Base-by-base conservation (phyloP, 768 basidiomycete species). In the Tulasnella sp. region DNA sequence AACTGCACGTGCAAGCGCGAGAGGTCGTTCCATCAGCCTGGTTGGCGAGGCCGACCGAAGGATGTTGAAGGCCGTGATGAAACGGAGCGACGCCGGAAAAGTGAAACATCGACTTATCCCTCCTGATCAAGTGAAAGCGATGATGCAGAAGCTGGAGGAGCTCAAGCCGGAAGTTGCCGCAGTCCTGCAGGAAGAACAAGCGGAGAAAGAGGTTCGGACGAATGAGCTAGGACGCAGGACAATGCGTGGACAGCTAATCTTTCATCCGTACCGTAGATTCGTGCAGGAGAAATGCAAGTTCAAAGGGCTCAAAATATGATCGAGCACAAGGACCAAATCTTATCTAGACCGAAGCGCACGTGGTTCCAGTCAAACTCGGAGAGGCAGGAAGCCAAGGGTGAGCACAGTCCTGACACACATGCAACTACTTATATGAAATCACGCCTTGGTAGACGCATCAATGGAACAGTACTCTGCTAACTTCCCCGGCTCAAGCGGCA, bases 11-110 rank as follows among this genome's bases (percentile, higher is more conserved):
- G 97, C 97, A 3, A 97, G 97, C 6, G 89, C 88, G 79, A 91
- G 91, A 81, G 97, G 97, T 83, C 89, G 96, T 93, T 96, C 97
- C 34, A 91, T 99, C 52, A 96, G 97, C 0, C 87, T 99, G 38
- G 94, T 99, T 38, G 97, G 97, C 68, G 97, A 99, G 85, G 88
- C 90, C 12, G 97, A 99, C 82, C 90, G 97, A 74, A 98, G 96
- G 83, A 91, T 98, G 88, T 89, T 99, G 79, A 99, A 97, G 84
- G 91, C 91, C 25, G 96, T 93, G 31, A 94, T 99, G 82, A 99
- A 97, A 84, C 91, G 93, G 79, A 90, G 92, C 52, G 88, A 87
- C 67, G 88, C 89, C 78, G 93, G 96, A 81, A 89, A 91, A 83
- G 89, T 97, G 78, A 89, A 93, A 75, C 96, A 99, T 82, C 91